Conservation (phyloP, 2,329 filamentous ascomycete genomes). For the Penicillium palitans region DNA sequence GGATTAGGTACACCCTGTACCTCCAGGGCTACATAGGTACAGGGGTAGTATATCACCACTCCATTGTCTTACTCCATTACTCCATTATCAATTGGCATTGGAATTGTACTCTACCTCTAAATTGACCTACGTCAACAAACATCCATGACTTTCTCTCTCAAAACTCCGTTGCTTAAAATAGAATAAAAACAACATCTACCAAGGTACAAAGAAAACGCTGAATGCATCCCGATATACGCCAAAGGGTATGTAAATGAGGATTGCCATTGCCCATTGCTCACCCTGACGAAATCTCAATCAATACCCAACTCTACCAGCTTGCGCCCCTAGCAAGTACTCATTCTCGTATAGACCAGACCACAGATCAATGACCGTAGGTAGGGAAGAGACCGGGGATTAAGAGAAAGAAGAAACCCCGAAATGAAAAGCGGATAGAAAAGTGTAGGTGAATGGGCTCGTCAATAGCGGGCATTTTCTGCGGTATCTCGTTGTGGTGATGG, state of each 20-base stretch:
- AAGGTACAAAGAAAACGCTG: slow-evolving; percentile 1
- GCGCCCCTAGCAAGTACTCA: slow-evolving; percentile 3
- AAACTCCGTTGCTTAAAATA: slow-evolving; percentile 1
- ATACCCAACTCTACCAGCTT: slow-evolving; percentile 6
- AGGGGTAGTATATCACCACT: not conserved
- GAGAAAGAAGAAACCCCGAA: not conserved
- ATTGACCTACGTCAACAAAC: not conserved
- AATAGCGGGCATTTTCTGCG: slow-evolving; percentile 38
- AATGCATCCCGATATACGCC: slow-evolving; percentile 5
- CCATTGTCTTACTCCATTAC: too few species aligned
- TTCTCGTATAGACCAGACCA: slow-evolving; percentile 5
- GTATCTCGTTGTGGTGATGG: slow-evolving; percentile 37
- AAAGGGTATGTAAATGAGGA: slow-evolving; percentile 3
- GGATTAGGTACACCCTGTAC: not conserved
- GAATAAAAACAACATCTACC: slow-evolving; percentile 5
- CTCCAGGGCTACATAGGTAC: too few species aligned
- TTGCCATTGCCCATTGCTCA: slow-evolving; percentile 1
- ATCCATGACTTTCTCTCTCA: not conserved
- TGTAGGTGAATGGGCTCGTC: slow-evolving; percentile 29
- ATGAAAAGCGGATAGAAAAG: slow-evolving; percentile 1
- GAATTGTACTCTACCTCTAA: too few species aligned
- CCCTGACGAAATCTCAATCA: not conserved
- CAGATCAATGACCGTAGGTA: not conserved
- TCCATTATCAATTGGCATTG: too few species aligned
- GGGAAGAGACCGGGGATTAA: not conserved